These are phyloP conservation scores for Clathrus columnatus DNA, from an alignment of 768 basidiomycete species.

Conservation along the genomic window DNA sequence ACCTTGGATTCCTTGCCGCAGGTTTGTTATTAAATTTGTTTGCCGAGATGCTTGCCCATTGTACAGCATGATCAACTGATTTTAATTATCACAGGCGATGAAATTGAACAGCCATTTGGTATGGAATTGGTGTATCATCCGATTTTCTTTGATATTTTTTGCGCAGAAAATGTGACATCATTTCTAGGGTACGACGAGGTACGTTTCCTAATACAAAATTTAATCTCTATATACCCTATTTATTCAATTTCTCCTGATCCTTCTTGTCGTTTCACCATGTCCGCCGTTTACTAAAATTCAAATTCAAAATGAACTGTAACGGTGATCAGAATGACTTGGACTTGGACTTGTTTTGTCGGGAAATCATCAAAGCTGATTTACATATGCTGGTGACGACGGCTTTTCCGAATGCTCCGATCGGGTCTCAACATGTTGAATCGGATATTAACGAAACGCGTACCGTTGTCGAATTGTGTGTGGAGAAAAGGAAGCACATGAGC, in stretches of 20 bases:
- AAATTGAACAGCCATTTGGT: constrained; percentile 65
- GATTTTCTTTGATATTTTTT: background rate
- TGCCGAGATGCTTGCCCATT: constrained; percentile 20
- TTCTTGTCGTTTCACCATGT: background rate
- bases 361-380: constrained; percentile 49
- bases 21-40: constrained; percentile 18
- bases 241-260: constrained; percentile 3
- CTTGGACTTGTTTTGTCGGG: constrained; percentile 53
- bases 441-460: constrained; percentile 5
- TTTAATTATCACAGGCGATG: constrained; percentile 30
- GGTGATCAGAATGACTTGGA: constrained; percentile 52
- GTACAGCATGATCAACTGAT: constrained; percentile 19
- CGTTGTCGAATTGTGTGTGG: background rate
- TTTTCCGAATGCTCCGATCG: constrained; percentile 41
- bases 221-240: background rate
- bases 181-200: constrained; percentile 53
- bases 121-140: constrained; percentile 13
- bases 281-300: no score
- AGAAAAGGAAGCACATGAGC: background rate
- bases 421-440: constrained; percentile 17
- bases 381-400: constrained; percentile 43
- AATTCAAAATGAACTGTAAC: background rate
- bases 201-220: constrained; percentile 13
- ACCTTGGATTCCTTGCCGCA: constrained; percentile 67
- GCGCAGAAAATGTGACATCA: no score